A percentile compares a stretch with the other conserved stretches of the same genome.
These are phyloP conservation scores for Pythium monospermum DNA, from an alignment of 352 stramenopile species.

Conservation along the genomic window DNA sequence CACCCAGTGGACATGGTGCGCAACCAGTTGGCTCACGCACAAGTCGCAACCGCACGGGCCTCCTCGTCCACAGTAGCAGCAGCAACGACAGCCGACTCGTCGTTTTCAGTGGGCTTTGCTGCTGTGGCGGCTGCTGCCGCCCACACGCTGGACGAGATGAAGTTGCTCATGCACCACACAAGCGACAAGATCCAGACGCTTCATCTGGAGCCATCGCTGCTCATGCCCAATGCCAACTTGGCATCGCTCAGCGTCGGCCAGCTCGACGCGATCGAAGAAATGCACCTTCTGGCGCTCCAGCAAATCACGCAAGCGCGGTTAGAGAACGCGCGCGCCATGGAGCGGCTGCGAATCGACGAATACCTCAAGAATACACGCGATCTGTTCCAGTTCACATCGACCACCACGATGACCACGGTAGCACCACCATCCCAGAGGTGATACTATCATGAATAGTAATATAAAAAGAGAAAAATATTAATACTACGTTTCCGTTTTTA, in stretches of 20 bases:
- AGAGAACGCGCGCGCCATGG: constrained; percentile 43
- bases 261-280: constrained; percentile 62
- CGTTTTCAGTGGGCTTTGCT: too few species aligned
- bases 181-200: constrained; percentile 34
- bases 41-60: constrained; percentile 29
- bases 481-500: constrained; percentile 4
- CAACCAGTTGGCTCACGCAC: constrained; percentile 61
- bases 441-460: constrained; percentile 1
- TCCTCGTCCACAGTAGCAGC: not conserved
- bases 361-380: constrained; percentile 72
- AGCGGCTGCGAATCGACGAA: constrained; percentile 64
- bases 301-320: constrained; percentile 63
- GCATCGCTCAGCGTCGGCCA: constrained; percentile 60
- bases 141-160: constrained; percentile 61
- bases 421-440: not conserved
- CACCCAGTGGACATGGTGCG: constrained; percentile 36
- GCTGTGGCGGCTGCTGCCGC: too few species aligned
- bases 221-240: constrained; percentile 50
- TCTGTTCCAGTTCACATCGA: constrained; percentile 34
- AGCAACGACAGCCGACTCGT: constrained; percentile 28
- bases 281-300: constrained; percentile 50
- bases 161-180: constrained; percentile 30
- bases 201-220: constrained; percentile 37
- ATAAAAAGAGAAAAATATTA: not conserved
- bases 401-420: constrained; percentile 2